Evolutionary conservation across 129 eudicot genomes (phyloP).

Genomic region (Artemisia tridentata): DNA sequence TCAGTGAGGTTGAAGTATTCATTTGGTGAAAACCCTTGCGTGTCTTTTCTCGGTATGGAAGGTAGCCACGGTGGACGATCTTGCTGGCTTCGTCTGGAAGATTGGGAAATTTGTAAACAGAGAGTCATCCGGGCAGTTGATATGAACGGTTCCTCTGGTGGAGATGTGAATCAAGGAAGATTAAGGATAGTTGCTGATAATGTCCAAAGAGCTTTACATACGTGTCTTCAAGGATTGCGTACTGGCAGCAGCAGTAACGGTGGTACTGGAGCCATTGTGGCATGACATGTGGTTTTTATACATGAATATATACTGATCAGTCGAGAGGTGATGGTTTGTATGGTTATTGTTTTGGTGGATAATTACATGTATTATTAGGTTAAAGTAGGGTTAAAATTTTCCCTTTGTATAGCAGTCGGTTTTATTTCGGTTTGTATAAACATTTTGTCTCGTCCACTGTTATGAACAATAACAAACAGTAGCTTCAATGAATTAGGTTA

Average conservation of each 20-base stretch:
- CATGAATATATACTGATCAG: slow-evolving; percentile 20
- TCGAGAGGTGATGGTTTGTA: slow-evolving; percentile 23
- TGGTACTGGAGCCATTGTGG: slow-evolving; percentile 1
- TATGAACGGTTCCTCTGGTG: slow-evolving; percentile 50
- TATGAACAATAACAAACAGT: slow-evolving; percentile 31
- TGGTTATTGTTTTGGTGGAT: slow-evolving; percentile 26
- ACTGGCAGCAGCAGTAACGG: slow-evolving; percentile 40
- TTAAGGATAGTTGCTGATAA: slow-evolving; percentile 82
- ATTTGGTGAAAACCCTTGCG: slow-evolving; percentile 74
- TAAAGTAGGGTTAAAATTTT: slow-evolving; percentile 28
- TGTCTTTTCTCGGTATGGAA: slow-evolving; percentile 86
- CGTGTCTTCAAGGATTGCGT: slow-evolving; percentile 69
- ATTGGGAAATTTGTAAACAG: slow-evolving; percentile 92
- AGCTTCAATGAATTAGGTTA: slow-evolving; percentile 10
- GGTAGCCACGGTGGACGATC: slow-evolving; percentile 98
- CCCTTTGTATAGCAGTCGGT: slow-evolving; percentile 32
- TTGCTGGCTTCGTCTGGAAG: slow-evolving; percentile 78
- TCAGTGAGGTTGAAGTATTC: slow-evolving; percentile 82
- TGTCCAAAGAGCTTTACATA: slow-evolving; percentile 69
- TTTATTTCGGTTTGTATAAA: slow-evolving; percentile 27
- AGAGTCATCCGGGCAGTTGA: slow-evolving; percentile 71
- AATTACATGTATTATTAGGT: slow-evolving; percentile 24
- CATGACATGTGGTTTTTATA: slow-evolving; percentile 26
- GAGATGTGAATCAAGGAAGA: slow-evolving; percentile 75
- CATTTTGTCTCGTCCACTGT: slow-evolving; percentile 23